phyloP scores from a whole-genome alignment of 228 moss, liverwort and hornwort genomes.

The Sphagnum fallax region DNA sequence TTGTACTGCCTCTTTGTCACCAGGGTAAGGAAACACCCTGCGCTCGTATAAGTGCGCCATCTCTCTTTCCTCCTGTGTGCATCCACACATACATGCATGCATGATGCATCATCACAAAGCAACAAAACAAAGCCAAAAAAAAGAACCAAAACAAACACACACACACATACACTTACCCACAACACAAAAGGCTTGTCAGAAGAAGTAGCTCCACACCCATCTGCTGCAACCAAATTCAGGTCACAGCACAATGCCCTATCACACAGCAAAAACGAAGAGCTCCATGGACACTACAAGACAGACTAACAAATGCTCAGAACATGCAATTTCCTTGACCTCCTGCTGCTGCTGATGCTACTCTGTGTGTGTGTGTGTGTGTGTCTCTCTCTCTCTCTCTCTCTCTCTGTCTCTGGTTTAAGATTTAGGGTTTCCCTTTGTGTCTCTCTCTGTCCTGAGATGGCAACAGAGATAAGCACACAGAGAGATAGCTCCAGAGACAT shows the following conservation, averaged over 20 bases:
- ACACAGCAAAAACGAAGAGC: no score
- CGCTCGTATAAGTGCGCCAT: conserved; percentile 74
- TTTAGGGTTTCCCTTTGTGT: no score
- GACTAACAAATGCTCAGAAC: no score
- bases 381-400: no score
- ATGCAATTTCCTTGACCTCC: no score
- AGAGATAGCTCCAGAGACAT: background rate
- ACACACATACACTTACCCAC: background rate
- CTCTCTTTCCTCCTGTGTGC: conserved; percentile 71
- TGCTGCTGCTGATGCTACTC: no score
- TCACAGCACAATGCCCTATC: no score
- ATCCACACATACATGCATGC: background rate
- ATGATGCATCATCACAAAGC: background rate
- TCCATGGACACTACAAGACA: no score
- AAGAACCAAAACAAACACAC: background rate
- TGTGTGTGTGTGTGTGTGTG: no score
- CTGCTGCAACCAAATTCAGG: background rate
- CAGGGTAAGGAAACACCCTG: conserved; percentile 82
- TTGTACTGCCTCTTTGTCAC: conserved; percentile 65
- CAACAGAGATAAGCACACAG: background rate
- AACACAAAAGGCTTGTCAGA: background rate
- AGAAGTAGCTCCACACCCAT: background rate
- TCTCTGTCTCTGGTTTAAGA: no score
- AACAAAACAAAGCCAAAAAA: background rate
- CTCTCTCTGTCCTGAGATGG: no score